Evolutionary conservation across 129 eudicot genomes (phyloP).

Genomic region (Solidago caesia): DNA sequence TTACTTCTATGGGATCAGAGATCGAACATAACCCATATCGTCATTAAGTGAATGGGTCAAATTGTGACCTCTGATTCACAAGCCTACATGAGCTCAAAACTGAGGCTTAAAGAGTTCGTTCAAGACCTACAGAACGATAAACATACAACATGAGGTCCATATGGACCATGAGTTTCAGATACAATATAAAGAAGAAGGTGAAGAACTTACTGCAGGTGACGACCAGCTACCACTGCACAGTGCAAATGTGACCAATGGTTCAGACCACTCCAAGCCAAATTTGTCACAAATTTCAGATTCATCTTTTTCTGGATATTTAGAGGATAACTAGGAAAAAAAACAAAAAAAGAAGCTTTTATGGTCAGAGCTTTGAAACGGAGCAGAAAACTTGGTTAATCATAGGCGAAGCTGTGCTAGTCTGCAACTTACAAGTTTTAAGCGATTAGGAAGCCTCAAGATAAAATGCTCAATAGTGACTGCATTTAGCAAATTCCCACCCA

Average conservation of each 20-base stretch:
- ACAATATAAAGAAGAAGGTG: background rate
- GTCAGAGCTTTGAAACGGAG: background rate
- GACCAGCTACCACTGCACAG: constrained; percentile 94
- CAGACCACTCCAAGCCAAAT: constrained; percentile 88
- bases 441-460: constrained; percentile 76
- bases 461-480: constrained; percentile 82
- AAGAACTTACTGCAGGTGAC: constrained; percentile 85
- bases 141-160: background rate
- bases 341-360: background rate
- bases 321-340: constrained; percentile 35
- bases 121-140: background rate
- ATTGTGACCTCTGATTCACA: background rate
- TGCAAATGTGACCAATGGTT: constrained; percentile 91
- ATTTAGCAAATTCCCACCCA: constrained; percentile 65
- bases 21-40: background rate
- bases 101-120: background rate
- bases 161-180: background rate
- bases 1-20: background rate
- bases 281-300: constrained; percentile 51
- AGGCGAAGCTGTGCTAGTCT: constrained; percentile 20
- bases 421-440: constrained; percentile 61
- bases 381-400: background rate
- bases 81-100: background rate
- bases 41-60: background rate
- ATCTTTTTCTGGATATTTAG: constrained; percentile 46